Conservation (phyloP, 2,329 filamentous ascomycete species). For the Fusarium palustre region DNA sequence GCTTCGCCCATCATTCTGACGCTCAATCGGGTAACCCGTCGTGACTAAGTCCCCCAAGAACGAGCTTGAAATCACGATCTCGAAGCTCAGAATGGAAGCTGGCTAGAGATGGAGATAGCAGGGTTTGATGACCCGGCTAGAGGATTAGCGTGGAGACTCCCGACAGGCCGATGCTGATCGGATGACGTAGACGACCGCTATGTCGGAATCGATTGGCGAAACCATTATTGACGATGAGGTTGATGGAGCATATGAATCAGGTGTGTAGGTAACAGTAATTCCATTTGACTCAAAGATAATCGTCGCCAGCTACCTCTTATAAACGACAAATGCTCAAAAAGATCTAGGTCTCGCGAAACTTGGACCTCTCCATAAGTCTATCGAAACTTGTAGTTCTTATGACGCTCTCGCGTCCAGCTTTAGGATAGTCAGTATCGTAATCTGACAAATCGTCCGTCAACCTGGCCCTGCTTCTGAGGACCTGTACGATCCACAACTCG, state of each 20-base stretch:
- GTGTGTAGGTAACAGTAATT: not conserved
- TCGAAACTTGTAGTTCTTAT: slow-evolving; percentile 38
- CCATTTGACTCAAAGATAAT: not conserved
- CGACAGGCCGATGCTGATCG: slow-evolving; percentile 1
- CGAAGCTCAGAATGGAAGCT: slow-evolving; percentile 10
- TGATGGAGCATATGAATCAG: not conserved
- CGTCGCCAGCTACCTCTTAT: not conserved
- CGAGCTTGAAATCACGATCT: slow-evolving; percentile 18
- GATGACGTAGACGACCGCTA: slow-evolving; percentile 23
- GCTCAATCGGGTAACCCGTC: slow-evolving; percentile 18
- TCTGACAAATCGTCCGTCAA: slow-evolving; percentile 45
- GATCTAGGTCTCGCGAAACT: slow-evolving; percentile 32
- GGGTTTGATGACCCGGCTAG: not conserved
- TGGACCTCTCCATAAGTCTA: slow-evolving; percentile 37
- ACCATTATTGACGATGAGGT: not conserved
- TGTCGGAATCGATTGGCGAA: slow-evolving; percentile 8
- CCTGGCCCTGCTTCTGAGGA: slow-evolving; percentile 41
- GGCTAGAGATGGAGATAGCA: slow-evolving; percentile 15
- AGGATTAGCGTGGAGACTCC: slow-evolving; percentile 7
- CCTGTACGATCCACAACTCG: slow-evolving; percentile 43
- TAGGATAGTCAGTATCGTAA: slow-evolving; percentile 25
- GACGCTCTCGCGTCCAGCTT: slow-evolving; percentile 6
- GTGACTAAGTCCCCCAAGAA: not conserved
- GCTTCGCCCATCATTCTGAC: not conserved
- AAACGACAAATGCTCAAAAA: slow-evolving; percentile 21